Evolutionary conservation across 2,329 filamentous ascomycete genomes (phyloP).

Genomic region (Phialophora tarda): DNA sequence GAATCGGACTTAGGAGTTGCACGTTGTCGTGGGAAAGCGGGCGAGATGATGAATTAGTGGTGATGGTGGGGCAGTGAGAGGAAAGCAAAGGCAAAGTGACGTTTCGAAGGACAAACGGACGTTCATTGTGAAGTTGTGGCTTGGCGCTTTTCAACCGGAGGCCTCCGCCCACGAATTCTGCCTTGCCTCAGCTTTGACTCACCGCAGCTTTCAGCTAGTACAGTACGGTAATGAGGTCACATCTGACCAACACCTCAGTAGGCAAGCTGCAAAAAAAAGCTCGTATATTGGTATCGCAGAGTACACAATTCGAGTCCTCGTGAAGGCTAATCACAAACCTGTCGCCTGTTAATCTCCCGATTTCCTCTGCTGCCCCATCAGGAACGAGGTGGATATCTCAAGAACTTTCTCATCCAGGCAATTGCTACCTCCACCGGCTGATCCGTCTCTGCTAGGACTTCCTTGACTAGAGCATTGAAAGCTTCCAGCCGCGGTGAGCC

Average conservation of each 20-base stretch:
- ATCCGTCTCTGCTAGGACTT: constrained; percentile 25
- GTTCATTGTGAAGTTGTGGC: neutral
- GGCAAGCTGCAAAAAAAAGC: neutral
- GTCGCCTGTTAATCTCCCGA: constrained; percentile 5
- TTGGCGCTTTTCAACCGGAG: neutral
- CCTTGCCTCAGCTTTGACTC: neutral
- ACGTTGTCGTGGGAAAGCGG: neutral
- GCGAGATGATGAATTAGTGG: constrained; percentile 1
- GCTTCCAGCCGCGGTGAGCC: constrained; percentile 18
- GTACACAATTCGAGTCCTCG: neutral
- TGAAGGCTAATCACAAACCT: neutral
- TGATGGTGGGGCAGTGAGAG: constrained; percentile 15
- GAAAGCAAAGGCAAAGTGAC: constrained; percentile 17
- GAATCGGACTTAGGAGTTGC: neutral
- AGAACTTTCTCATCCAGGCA: constrained; percentile 35
- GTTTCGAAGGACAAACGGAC: constrained; percentile 10
- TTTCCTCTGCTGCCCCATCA: constrained; percentile 15
- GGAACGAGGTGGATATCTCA: constrained; percentile 26
- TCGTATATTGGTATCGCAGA: neutral
- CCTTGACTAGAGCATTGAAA: constrained; percentile 25
- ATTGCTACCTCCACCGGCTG: constrained; percentile 31
- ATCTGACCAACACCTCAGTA: neutral
- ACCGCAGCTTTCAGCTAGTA: neutral
- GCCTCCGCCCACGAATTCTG: neutral
- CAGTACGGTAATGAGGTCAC: neutral